Conservation (phyloP, 176 grass and related monocot species). For the Oryza punctata region DNA sequence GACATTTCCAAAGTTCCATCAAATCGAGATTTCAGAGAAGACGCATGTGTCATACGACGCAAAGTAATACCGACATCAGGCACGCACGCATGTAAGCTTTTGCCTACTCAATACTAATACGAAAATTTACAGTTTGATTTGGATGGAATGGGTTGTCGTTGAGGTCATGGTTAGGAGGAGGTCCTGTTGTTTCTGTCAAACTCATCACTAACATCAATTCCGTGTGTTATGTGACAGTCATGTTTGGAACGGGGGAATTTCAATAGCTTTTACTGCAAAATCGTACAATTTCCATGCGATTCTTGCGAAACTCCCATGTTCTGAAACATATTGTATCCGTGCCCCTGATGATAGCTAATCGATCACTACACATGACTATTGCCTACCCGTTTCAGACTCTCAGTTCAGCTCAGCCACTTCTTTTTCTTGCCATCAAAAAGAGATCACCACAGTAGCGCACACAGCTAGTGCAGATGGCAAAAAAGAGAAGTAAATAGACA, state of each 20-base stretch:
- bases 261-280: background rate
- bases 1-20: background rate
- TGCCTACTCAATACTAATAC: background rate
- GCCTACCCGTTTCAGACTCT: background rate
- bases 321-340: too few species aligned
- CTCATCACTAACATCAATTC: background rate
- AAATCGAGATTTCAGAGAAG: background rate
- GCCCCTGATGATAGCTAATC: too few species aligned
- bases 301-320: background rate
- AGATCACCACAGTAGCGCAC: background rate
- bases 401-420: background rate
- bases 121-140: background rate
- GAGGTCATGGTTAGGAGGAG: background rate
- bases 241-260: background rate
- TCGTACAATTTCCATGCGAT: background rate
- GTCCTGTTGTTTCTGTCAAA: background rate
- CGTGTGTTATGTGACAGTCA: too few species aligned
- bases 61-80: background rate
- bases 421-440: background rate
- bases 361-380: background rate
- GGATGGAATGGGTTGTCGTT: background rate
- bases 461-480: too few species aligned
- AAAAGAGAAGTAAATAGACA: background rate
- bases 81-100: background rate
- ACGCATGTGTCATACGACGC: background rate